Conservation (phyloP, 441 rosid genomes). For the Manihot esculenta region DNA sequence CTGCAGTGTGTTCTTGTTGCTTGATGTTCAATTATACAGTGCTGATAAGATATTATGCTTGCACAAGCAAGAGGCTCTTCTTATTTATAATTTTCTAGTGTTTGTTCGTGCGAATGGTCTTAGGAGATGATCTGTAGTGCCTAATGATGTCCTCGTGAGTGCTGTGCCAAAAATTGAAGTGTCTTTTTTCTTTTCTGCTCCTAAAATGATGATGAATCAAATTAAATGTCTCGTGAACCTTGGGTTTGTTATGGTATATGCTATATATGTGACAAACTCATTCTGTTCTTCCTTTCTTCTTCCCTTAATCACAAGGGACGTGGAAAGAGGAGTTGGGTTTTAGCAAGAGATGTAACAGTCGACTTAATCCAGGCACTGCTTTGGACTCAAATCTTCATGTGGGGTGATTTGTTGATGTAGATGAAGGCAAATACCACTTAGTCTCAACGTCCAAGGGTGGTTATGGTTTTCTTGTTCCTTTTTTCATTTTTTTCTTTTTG, state of each 20-base stretch:
- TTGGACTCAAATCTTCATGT: not conserved
- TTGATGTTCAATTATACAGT: no score
- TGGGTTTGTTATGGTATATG: conserved; percentile 11
- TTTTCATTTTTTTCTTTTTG: no score
- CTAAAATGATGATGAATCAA: conserved; percentile 13
- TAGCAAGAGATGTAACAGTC: no score
- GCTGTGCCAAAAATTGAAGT: conserved; percentile 18
- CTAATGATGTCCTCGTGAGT: conserved; percentile 10
- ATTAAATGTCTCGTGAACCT: conserved; percentile 17
- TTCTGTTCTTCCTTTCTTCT: no score
- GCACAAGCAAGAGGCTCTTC: conserved; percentile 33
- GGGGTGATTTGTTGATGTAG: not conserved
- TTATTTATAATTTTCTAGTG: conserved; percentile 19
- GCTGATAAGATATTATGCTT: conserved; percentile 41
- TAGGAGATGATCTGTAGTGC: conserved; percentile 21
- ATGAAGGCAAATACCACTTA: not conserved
- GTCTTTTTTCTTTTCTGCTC: conserved; percentile 11
- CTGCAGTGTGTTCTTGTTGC: conserved; percentile 23
- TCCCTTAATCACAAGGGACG: no score
- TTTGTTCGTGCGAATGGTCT: conserved; percentile 32
- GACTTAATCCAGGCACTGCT: not conserved
- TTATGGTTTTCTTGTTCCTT: not conserved
- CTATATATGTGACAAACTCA: not conserved
- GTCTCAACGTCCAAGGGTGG: not conserved
- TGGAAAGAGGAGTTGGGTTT: no score